Conservation (phyloP, 371 early-diverging fungal species). For the Aphelidium insulamus region DNA sequence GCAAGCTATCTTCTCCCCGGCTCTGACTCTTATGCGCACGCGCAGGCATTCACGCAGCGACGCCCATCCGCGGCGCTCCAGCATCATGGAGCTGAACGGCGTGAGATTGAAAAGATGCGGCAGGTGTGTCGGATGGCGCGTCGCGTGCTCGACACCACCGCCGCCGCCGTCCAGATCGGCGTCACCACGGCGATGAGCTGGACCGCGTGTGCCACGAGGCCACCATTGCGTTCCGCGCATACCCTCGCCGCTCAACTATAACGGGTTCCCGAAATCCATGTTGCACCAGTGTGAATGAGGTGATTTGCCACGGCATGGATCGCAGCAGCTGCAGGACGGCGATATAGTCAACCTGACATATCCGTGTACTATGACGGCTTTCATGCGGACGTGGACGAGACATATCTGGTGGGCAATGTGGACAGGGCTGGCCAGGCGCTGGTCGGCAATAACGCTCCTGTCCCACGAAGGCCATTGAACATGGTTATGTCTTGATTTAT, state of each 20-base stretch:
- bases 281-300: constrained; percentile 62
- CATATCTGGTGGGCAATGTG: constrained; percentile 56
- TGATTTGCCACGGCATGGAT: constrained; percentile 65
- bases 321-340: constrained; percentile 40
- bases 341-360: constrained; percentile 65
- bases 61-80: constrained; percentile 23
- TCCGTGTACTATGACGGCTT: constrained; percentile 45
- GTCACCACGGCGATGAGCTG: constrained; percentile 48
- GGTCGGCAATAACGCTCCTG: constrained; percentile 35
- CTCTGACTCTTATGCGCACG: not conserved
- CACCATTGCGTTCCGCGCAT: constrained; percentile 38
- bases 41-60: constrained; percentile 41
- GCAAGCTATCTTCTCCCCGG: too few species aligned
- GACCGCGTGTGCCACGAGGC: constrained; percentile 43
- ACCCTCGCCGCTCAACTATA: constrained; percentile 67
- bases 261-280: constrained; percentile 65
- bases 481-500: constrained; percentile 39
- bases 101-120: constrained; percentile 59
- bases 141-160: constrained; percentile 63
- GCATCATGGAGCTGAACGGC: constrained; percentile 35
- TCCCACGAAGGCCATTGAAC: constrained; percentile 51
- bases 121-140: constrained; percentile 59
- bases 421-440: constrained; percentile 36
- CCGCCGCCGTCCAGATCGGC: constrained; percentile 26
- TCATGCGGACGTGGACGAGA: constrained; percentile 68